These are phyloP conservation scores for Didymella glomerata DNA, from an alignment of 2,329 filamentous ascomycete species.

Conservation along the genomic window DNA sequence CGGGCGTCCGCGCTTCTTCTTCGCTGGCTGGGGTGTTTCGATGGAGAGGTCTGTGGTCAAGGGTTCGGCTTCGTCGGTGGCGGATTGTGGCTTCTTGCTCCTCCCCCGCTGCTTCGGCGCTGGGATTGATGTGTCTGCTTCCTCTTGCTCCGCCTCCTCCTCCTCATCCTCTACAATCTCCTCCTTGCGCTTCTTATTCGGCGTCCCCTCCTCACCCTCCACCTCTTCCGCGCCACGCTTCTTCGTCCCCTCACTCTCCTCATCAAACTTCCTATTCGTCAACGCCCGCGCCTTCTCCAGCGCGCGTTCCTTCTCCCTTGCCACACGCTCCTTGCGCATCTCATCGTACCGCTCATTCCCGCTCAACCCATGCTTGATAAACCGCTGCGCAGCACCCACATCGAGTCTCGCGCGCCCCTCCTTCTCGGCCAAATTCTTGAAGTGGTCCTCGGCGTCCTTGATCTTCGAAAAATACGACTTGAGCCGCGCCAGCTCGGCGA, in stretches of 20 bases:
- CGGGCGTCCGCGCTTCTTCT: conserved; percentile 21
- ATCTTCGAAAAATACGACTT: conserved; percentile 95
- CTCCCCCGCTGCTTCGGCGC: conserved; percentile 1
- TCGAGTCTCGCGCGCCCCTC: conserved; percentile 69
- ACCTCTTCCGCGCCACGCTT: conserved; percentile 39
- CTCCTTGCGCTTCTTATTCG: conserved; percentile 2
- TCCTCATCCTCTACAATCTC: not conserved
- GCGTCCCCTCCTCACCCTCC: conserved; percentile 20
- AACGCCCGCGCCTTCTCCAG: conserved; percentile 30
- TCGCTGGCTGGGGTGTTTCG: conserved; percentile 4
- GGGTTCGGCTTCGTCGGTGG: not conserved
- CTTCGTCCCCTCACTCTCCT: conserved; percentile 24
- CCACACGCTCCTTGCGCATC: conserved; percentile 49
- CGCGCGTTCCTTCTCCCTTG: conserved; percentile 46
- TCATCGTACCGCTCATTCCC: conserved; percentile 58
- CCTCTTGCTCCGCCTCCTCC: too few relatives aligned
- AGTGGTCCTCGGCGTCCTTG: conserved; percentile 69
- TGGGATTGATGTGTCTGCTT: not conserved
- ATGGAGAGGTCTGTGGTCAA: conserved; percentile 1
- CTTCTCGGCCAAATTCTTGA: conserved; percentile 52
- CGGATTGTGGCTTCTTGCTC: conserved; percentile 4
- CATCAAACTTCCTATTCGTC: conserved; percentile 42
- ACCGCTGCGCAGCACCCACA: conserved; percentile 78
- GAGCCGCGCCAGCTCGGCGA: conserved; percentile 83
- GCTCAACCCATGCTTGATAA: conserved; percentile 81